Evolutionary conservation across 768 basidiomycete species (phyloP).

Genomic region (Gautieria morchelliformis): DNA sequence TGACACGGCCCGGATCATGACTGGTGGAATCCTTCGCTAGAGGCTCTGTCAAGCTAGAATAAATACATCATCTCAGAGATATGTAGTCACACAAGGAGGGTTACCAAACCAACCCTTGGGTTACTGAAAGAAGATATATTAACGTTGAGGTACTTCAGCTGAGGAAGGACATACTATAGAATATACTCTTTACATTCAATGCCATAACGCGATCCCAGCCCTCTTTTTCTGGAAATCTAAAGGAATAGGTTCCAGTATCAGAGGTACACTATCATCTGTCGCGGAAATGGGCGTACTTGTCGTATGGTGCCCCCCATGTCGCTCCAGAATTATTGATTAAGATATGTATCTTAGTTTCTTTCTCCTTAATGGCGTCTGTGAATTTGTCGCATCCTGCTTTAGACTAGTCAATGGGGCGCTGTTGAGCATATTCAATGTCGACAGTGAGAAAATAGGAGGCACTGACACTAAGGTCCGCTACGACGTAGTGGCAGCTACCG

Average conservation of each 20-base stretch:
- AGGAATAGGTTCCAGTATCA: neutral
- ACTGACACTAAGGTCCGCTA: conserved; percentile 65
- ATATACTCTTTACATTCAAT: conserved; percentile 79
- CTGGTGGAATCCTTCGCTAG: conserved; percentile 57
- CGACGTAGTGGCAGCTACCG: conserved; percentile 61
- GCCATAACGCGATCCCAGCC: conserved; percentile 82
- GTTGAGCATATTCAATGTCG: neutral
- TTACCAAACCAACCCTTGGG: conserved; percentile 53
- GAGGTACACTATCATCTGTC: neutral
- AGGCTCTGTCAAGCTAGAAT: conserved; percentile 41
- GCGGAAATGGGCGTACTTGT: conserved; percentile 23
- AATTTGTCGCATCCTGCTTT: conserved; percentile 75
- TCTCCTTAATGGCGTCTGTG: conserved; percentile 54
- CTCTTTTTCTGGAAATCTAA: conserved; percentile 59
- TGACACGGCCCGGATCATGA: conserved; percentile 60
- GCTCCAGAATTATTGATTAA: conserved; percentile 80
- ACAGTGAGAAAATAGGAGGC: neutral
- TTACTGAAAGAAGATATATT: conserved; percentile 30
- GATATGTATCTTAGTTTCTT: conserved; percentile 67
- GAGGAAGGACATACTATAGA: conserved; percentile 49
- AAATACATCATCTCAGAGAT: neutral
- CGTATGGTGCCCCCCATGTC: conserved; percentile 66
- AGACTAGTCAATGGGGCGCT: conserved; percentile 30
- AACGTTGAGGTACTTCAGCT: neutral
- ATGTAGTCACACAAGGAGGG: conserved; percentile 55